These are phyloP conservation scores for Caloboletus firmus DNA, from an alignment of 1,284 basidiomycete genomes.

Conservation along the genomic window DNA sequence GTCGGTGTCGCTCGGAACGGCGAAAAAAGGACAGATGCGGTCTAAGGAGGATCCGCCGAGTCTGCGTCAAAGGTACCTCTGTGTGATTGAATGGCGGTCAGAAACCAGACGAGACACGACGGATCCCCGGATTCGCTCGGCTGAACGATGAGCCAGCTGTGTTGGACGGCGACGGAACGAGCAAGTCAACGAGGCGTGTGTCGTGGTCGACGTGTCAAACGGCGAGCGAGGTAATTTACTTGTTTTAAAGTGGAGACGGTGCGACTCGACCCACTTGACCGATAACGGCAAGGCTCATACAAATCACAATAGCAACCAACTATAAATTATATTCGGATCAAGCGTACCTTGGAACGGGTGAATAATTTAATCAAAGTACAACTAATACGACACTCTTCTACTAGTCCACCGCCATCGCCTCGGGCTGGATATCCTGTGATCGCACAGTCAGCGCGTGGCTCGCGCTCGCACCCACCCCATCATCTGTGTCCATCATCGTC, in stretches of 20 bases:
- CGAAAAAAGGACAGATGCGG: constrained; percentile 8
- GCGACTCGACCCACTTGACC: constrained; percentile 2
- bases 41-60: constrained; percentile 52
- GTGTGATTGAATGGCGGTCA: constrained; percentile 35
- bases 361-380: background rate
- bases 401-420: constrained; percentile 40
- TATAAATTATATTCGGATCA: background rate
- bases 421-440: constrained; percentile 14
- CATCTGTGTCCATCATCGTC: constrained; percentile 19
- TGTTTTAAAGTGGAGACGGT: constrained; percentile 3
- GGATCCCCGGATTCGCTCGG: constrained; percentile 40
- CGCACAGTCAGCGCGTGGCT: background rate
- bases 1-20: constrained; percentile 11
- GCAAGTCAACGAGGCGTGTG: constrained; percentile 2
- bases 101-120: constrained; percentile 48
- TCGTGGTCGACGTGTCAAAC: constrained; percentile 17
- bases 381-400: constrained; percentile 6
- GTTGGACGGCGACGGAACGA: background rate
- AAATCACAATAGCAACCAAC: constrained; percentile 17
- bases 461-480: constrained; percentile 5
- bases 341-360: background rate
- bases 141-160: constrained; percentile 1
- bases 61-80: constrained; percentile 44
- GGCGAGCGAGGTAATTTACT: constrained; percentile 5
- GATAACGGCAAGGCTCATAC: constrained; percentile 25